Percentiles rank a stretch among this genome's conserved stretches.
phyloP scores from a whole-genome alignment of 1,284 basidiomycete genomes.

The Ceratobasidium sp. region DNA sequence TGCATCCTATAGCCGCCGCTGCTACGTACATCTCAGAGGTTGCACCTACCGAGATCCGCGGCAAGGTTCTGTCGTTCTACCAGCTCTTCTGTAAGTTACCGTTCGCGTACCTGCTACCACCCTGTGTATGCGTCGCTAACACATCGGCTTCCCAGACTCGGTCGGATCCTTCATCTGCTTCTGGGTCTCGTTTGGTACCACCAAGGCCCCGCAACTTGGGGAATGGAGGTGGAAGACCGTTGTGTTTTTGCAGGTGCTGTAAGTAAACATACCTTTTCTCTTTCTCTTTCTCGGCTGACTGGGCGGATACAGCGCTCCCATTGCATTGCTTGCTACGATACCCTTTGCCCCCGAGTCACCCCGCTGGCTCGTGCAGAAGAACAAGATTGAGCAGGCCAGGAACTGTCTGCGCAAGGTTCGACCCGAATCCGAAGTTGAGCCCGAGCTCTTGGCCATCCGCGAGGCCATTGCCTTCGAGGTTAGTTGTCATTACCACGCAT shows the following conservation, averaged over 20 bases:
- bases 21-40: conserved; percentile 44
- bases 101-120: background rate
- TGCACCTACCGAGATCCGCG: conserved; percentile 43
- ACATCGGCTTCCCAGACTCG: conserved; percentile 9
- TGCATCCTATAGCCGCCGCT: conserved; percentile 25
- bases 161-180: conserved; percentile 46
- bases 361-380: conserved; percentile 42
- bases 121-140: background rate
- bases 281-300: background rate
- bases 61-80: conserved; percentile 45
- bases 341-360: conserved; percentile 44
- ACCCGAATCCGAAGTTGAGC: conserved; percentile 47
- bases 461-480: conserved; percentile 50
- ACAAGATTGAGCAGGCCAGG: conserved; percentile 32
- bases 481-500: conserved; percentile 10
- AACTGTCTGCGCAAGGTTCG: conserved; percentile 45
- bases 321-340: conserved; percentile 33
- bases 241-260: conserved; percentile 48
- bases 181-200: conserved; percentile 46
- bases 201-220: conserved; percentile 47
- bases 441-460: conserved; percentile 49
- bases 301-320: conserved; percentile 17
- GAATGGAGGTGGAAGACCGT: conserved; percentile 48
- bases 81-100: conserved; percentile 40
- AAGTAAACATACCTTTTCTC: conserved; percentile 6